Evolutionary conservation across 2,329 filamentous ascomycete genomes (phyloP).

Genomic region (Botrytis paeoniae): DNA sequence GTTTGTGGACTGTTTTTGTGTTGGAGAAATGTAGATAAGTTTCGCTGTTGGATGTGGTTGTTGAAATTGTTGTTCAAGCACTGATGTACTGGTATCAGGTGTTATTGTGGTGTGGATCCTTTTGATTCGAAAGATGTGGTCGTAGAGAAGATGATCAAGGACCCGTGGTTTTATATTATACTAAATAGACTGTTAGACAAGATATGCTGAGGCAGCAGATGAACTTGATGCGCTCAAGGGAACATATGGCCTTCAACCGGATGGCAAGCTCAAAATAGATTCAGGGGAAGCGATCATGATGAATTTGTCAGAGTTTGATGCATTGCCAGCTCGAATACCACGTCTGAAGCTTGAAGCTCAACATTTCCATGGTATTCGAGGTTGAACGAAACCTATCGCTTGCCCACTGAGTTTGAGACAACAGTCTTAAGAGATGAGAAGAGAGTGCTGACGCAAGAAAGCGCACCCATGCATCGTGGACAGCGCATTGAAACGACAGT

Average conservation of each 20-base stretch:
- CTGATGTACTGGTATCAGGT: background rate
- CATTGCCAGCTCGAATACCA: slow-evolving; percentile 12
- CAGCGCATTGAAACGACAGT: background rate
- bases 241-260: background rate
- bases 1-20: background rate
- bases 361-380: background rate
- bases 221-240: background rate
- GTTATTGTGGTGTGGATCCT: background rate
- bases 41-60: background rate
- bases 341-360: background rate
- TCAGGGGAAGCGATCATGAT: background rate
- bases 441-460: background rate
- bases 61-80: background rate
- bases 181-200: slow-evolving; percentile 6
- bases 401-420: background rate
- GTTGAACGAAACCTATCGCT: background rate
- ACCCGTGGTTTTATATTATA: background rate
- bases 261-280: background rate
- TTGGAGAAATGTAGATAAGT: background rate
- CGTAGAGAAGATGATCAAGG: background rate
- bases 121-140: background rate
- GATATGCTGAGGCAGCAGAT: background rate
- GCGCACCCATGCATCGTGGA: background rate
- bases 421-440: background rate
- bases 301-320: background rate